phyloP scores from a whole-genome alignment of 1,284 basidiomycete genomes.

The Boletus subluridellus region DNA sequence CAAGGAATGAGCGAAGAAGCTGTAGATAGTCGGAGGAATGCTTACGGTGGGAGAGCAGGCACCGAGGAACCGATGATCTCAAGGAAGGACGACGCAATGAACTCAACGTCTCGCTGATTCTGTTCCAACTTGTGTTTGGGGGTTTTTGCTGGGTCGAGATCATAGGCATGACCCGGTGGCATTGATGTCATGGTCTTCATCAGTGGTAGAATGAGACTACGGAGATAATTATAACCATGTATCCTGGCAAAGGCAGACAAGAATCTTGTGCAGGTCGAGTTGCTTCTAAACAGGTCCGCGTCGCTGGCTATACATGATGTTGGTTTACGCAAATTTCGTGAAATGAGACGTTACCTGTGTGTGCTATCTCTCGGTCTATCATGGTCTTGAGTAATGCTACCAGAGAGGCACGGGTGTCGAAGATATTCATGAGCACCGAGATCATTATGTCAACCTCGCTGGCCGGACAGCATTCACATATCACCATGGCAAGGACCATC shows the following conservation, averaged over 20 bases:
- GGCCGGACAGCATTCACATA: constrained; percentile 81
- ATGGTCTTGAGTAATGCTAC: constrained; percentile 76
- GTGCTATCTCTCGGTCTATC: constrained; percentile 79
- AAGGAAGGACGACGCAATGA: constrained; percentile 75
- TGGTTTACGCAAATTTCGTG: constrained; percentile 3
- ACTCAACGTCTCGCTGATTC: constrained; percentile 71
- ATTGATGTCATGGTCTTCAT: constrained; percentile 70
- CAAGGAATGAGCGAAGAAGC: constrained; percentile 6
- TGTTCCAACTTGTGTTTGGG: constrained; percentile 59
- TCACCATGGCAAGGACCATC: constrained; percentile 77
- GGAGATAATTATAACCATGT: constrained; percentile 86
- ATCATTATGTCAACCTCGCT: constrained; percentile 80
- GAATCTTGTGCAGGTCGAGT: constrained; percentile 81
- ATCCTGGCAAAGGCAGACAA: constrained; percentile 81
- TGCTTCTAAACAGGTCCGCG: constrained; percentile 77
- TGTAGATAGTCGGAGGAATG: constrained; percentile 2
- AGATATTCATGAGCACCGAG: constrained; percentile 81
- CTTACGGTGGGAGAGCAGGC: constrained; percentile 72
- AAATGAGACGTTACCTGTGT: constrained; percentile 53
- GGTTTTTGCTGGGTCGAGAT: constrained; percentile 72
- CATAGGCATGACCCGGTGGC: constrained; percentile 73
- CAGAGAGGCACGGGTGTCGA: constrained; percentile 73
- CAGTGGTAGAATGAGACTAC: constrained; percentile 73
- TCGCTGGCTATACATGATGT: constrained; percentile 61
- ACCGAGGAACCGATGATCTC: constrained; percentile 72